These are phyloP conservation scores for Solanum aculeatissimum DNA, from an alignment of 305 asterid species.

Conservation along the genomic window DNA sequence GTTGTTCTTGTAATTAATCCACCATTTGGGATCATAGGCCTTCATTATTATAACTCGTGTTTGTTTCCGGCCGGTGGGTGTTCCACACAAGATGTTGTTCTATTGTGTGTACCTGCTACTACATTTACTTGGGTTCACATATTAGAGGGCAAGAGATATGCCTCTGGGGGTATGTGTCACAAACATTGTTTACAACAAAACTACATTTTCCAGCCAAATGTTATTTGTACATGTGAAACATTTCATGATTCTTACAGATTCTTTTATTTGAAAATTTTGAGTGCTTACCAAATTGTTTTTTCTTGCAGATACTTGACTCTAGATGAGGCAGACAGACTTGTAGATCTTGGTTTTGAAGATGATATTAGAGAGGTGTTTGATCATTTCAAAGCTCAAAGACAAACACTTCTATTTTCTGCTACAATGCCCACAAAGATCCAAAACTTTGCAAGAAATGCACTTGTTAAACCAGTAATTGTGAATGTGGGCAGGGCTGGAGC, in stretches of 20 bases:
- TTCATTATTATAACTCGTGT: not conserved
- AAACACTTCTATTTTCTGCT: slow-evolving; percentile 80
- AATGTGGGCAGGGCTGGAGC: slow-evolving; percentile 92
- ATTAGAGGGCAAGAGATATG: not conserved
- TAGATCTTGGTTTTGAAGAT: slow-evolving; percentile 75
- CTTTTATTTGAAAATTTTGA: not conserved
- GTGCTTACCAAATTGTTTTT: not conserved
- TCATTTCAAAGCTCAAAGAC: slow-evolving; percentile 85
- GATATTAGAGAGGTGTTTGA: slow-evolving; percentile 87
- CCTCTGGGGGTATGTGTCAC: not conserved
- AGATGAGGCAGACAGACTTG: slow-evolving; percentile 75
- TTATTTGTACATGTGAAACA: not conserved
- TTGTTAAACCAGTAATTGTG: slow-evolving; percentile 68
- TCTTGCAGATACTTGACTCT: slow-evolving; percentile 49
- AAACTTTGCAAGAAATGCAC: slow-evolving; percentile 67
- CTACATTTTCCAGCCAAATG: not conserved
- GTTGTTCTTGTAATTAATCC: not conserved
- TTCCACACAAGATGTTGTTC: not conserved
- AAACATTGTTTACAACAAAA: not conserved
- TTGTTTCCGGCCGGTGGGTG: not conserved
- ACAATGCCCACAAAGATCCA: slow-evolving; percentile 93
- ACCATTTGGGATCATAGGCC: not conserved
- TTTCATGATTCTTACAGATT: not conserved
- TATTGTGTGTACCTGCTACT: not conserved
- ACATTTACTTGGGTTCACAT: not conserved